phyloP scores from a whole-genome alignment of 2,329 filamentous ascomycete species.

The Aspergillus sp. region DNA sequence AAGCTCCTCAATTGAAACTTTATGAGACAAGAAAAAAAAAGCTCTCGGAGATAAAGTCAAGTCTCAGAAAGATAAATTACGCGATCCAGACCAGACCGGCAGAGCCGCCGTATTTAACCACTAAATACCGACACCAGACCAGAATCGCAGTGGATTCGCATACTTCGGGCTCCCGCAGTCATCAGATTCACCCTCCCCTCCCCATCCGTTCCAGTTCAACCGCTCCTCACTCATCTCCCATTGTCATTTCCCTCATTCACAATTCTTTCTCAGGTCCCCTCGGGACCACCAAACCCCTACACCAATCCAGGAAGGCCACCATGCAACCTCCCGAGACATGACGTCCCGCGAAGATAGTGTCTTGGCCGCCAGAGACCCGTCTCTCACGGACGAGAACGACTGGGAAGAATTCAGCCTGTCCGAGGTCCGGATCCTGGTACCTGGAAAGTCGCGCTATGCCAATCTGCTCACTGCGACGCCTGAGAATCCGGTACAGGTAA shows the following conservation, averaged over 20 bases:
- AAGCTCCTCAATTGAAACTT: slow-evolving; percentile 1
- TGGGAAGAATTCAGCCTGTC: slow-evolving; percentile 64
- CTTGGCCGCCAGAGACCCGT: slow-evolving; percentile 49
- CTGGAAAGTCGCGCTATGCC: slow-evolving; percentile 54
- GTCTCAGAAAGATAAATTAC: slow-evolving; percentile 1
- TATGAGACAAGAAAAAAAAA: not conserved
- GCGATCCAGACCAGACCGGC: not conserved
- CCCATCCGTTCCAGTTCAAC: not conserved
- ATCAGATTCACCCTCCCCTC: slow-evolving; percentile 4
- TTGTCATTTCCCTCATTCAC: slow-evolving; percentile 7
- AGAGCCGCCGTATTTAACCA: slow-evolving; percentile 1
- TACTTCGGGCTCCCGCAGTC: slow-evolving; percentile 5
- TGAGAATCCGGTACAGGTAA: slow-evolving; percentile 59
- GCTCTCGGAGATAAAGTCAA: not conserved
- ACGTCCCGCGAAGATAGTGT: slow-evolving; percentile 52
- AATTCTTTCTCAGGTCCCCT: not conserved
- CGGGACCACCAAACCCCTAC: not conserved
- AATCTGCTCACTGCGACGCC: slow-evolving; percentile 61
- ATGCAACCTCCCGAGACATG: slow-evolving; percentile 46
- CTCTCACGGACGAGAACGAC: slow-evolving; percentile 56
- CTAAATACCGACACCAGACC: slow-evolving; percentile 12
- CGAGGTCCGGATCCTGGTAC: slow-evolving; percentile 57
- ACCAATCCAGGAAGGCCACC: slow-evolving; percentile 25
- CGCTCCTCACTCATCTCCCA: slow-evolving; percentile 3
- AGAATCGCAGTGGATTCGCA: not conserved